Evolutionary conservation across 2,329 filamentous ascomycete genomes (phyloP), one percentile per base, ranked within the genome.

Genomic region (Colletotrichum costaricense): DNA sequence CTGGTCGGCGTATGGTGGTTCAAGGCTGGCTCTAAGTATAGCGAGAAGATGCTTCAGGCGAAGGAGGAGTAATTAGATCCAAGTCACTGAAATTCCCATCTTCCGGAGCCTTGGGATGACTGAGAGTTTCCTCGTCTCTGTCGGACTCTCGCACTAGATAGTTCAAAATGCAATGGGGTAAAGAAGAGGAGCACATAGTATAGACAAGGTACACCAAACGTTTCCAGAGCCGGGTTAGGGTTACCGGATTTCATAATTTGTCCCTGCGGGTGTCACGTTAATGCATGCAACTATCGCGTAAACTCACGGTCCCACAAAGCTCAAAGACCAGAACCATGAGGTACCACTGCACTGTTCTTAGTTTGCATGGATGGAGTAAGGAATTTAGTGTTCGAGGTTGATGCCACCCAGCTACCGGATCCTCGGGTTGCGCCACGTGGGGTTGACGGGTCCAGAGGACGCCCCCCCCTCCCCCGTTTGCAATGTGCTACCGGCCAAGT

Each of bases 1-100:
- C 57, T 83, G 2, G 78, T 87, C 11, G 80, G 82, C 2, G 74
- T 71, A 0, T 86, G 84, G 85, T 87, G 84, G 84, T 63, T 85
- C n/a, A 79, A 85, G 64, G 83, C 80, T 1, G 82, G 84, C 5
- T 79, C 78, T 60, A 77, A 77, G 28, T 86, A 84, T 54, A 82
- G 82, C 5, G 77, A 79, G 66, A 80, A 77, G 49, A 84, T 86
- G 76, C 78, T 80, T 26, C 81, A 82, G 67, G 80, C 79, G 1
- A 81, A 78, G 73, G 80, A 81, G 67, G 77, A 78, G 64, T 77
- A 62, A 46, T 9, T 12, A 14, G 6, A 11, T 19, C 30, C 11
- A 35, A 35, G 2, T 55, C 52, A 55, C 11, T 3, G 19, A 7
- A n/a, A 46, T 46, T n/a, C 2, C 2, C 1, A 46, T 46, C 6